Percentiles rank a stretch among this genome's conserved stretches.
Evolutionary conservation across 805 yeast genomes (phyloP).

Genomic region (Candida chilensis): DNA sequence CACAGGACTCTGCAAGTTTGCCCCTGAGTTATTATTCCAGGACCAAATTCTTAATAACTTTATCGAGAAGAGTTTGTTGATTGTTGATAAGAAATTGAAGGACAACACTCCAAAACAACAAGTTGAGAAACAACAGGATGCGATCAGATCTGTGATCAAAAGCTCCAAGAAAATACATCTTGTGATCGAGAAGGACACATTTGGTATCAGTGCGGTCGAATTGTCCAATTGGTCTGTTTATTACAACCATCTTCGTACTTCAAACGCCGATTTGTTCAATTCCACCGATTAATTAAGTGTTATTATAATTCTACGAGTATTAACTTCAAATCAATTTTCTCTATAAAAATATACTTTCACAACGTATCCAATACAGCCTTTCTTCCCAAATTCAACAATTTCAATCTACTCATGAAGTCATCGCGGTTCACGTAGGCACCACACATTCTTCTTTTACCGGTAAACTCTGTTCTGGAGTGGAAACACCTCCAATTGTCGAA

Average conservation of each 20-base stretch:
- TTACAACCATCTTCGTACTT: background rate
- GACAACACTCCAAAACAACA: slow-evolving; percentile 65
- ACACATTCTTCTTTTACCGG: slow-evolving; percentile 62
- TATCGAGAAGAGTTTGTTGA: slow-evolving; percentile 21
- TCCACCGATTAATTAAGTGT: too few relatives aligned
- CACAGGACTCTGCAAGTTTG: slow-evolving; percentile 22
- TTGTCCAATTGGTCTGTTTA: background rate
- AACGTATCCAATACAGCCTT: slow-evolving; percentile 27
- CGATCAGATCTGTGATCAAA: slow-evolving; percentile 19
- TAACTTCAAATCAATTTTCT: background rate
- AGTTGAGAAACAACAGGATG: slow-evolving; percentile 45
- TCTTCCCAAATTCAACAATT: slow-evolving; percentile 39
- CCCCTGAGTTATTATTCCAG: slow-evolving; percentile 9
- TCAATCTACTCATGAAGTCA: slow-evolving; percentile 38
- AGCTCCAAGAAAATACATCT: slow-evolving; percentile 6
- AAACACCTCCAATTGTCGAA: slow-evolving; percentile 70
- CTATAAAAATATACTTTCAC: background rate
- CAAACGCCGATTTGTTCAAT: background rate
- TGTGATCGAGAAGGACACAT: too few relatives aligned
- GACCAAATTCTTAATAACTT: slow-evolving; percentile 13
- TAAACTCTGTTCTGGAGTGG: slow-evolving; percentile 59
- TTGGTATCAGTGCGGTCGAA: slow-evolving; percentile 1
- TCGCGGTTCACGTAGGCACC: slow-evolving; percentile 67
- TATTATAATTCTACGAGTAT: background rate
- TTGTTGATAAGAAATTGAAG: slow-evolving; percentile 38